phyloP scores from a whole-genome alignment of 208 protist genomes.

The Zelonia costaricensis region DNA sequence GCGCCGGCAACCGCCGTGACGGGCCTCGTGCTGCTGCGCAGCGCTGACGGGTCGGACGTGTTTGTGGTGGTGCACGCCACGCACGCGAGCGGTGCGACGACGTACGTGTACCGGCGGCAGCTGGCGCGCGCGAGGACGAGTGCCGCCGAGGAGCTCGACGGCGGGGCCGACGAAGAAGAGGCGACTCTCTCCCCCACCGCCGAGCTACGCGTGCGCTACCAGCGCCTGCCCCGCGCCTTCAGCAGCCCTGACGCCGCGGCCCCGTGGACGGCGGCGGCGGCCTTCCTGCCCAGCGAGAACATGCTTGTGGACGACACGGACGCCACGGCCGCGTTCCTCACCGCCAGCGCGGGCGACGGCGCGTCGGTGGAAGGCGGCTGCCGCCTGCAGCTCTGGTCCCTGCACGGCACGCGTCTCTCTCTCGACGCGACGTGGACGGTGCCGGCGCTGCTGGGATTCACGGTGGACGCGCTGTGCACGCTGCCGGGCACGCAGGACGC shows the following conservation, averaged over 20 bases:
- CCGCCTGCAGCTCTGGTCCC: conserved; percentile 35
- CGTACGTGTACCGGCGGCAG: conserved; percentile 49
- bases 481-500: conserved; percentile 45
- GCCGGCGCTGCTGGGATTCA: conserved; percentile 41
- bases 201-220: conserved; percentile 33
- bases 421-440: conserved; percentile 41
- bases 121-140: conserved; percentile 5
- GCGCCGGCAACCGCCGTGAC: conserved; percentile 14
- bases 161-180: conserved; percentile 2
- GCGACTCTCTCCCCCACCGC: conserved; percentile 1
- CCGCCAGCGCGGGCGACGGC: conserved; percentile 19
- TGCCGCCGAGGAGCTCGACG: conserved; percentile 1
- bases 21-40: conserved; percentile 30
- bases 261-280: conserved; percentile 35
- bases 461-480: conserved; percentile 37
- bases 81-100: conserved; percentile 8
- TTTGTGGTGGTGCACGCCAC: conserved; percentile 52
- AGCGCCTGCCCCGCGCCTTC: conserved; percentile 42
- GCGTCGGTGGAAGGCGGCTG: neutral
- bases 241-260: conserved; percentile 18
- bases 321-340: conserved; percentile 16
- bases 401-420: conserved; percentile 38
- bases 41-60: conserved; percentile 39
- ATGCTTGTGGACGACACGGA: neutral
- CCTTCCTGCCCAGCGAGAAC: conserved; percentile 21